Conservation (phyloP, 306 rosid species). For the Citrullus colocynthis region DNA sequence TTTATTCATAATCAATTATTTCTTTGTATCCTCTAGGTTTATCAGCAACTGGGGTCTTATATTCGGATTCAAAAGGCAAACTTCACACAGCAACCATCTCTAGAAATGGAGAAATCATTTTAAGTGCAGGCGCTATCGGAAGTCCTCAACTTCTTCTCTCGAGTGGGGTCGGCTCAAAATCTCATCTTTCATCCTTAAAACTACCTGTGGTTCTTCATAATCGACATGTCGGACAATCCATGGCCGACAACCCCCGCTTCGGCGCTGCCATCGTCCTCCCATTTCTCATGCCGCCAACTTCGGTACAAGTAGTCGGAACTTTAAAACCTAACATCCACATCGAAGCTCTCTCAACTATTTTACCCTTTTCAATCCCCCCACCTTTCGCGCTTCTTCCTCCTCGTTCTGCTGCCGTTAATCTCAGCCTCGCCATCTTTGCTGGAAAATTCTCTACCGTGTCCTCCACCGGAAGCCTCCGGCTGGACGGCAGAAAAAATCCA, state of each 20-base stretch:
- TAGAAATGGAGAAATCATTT: conserved; percentile 12
- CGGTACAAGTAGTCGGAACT: background rate
- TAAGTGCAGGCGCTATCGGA: conserved; percentile 20
- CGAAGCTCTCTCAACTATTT: background rate
- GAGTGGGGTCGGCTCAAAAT: conserved; percentile 11
- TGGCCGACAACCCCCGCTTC: conserved; percentile 14
- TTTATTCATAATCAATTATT: background rate
- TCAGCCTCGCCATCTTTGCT: background rate
- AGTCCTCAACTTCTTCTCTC: conserved; percentile 21
- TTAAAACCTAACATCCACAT: background rate
- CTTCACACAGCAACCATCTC: conserved; percentile 8
- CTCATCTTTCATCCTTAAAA: conserved; percentile 12
- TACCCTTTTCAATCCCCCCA: background rate
- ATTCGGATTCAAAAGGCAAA: conserved; percentile 4
- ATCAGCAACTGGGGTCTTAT: conserved; percentile 13
- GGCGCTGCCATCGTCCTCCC: background rate
- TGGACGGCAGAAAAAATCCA: background rate
- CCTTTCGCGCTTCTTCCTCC: background rate
- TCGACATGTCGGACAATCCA: conserved; percentile 11
- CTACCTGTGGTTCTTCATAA: conserved; percentile 3
- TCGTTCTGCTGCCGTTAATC: background rate
- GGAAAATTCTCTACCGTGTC: conserved; percentile 1
- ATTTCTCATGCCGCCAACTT: background rate
- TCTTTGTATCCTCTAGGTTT: background rate
- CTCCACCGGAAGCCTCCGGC: background rate